Conservation (phyloP, 495 filamentous ascomycete genomes). For the Paragyromitra xinjiangensis region DNA sequence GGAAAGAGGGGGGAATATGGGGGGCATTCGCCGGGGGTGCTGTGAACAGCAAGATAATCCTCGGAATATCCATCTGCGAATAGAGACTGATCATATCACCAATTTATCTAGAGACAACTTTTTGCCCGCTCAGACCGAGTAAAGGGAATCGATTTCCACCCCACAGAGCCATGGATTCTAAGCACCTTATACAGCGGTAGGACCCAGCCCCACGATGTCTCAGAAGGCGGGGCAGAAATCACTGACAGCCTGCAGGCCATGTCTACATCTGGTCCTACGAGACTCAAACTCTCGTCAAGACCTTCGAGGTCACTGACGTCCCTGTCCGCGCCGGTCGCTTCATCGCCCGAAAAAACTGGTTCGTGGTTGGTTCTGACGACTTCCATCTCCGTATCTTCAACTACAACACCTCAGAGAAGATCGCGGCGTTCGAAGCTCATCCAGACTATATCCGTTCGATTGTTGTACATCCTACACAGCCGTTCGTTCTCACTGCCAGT, state of each 20-base stretch:
- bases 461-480: constrained; percentile 93
- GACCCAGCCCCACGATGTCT: constrained; percentile 53
- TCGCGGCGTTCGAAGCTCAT: constrained; percentile 97
- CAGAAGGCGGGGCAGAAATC: constrained; percentile 49
- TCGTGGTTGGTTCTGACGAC: constrained; percentile 97
- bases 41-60: constrained; percentile 12
- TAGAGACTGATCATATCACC: constrained; percentile 58
- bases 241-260: constrained; percentile 69
- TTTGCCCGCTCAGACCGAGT: constrained; percentile 88
- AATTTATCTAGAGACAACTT: constrained; percentile 72
- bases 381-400: constrained; percentile 97
- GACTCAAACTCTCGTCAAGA: constrained; percentile 96
- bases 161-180: constrained; percentile 95
- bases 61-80: constrained; percentile 23
- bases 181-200: constrained; percentile 94
- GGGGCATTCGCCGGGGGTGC: constrained; percentile 49
- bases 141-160: constrained; percentile 97
- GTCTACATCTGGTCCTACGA: constrained; percentile 99
- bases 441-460: constrained; percentile 99
- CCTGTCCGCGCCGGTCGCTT: constrained; percentile 97
- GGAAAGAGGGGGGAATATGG: constrained; percentile 43
- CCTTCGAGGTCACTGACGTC: constrained; percentile 98
- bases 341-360: constrained; percentile 98
- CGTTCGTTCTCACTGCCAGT: constrained; percentile 93
- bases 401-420: constrained; percentile 99